These are phyloP conservation scores for Pholiota molesta DNA, from an alignment of 768 basidiomycete species.

Conservation along the genomic window DNA sequence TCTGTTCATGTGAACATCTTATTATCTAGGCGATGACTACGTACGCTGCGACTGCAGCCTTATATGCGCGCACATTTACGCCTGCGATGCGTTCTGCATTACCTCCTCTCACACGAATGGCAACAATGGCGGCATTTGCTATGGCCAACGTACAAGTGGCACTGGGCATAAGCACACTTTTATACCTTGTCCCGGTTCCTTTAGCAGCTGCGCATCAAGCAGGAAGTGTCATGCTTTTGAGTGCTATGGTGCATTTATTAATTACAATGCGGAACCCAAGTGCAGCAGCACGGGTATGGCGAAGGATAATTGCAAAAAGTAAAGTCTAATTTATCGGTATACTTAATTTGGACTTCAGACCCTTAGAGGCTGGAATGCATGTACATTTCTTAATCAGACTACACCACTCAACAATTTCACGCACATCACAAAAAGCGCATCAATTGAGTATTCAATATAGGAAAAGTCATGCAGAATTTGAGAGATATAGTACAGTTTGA, in stretches of 20 bases:
- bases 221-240: conserved; percentile 87
- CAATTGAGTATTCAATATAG: background rate
- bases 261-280: conserved; percentile 74
- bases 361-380: background rate
- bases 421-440: too few relatives aligned
- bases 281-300: conserved; percentile 63
- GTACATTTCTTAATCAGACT: background rate
- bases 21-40: conserved; percentile 77
- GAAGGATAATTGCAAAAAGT: conserved; percentile 24
- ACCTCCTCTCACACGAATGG: conserved; percentile 61
- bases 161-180: conserved; percentile 68
- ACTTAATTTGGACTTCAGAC: background rate
- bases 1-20: conserved; percentile 3
- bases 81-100: conserved; percentile 61
- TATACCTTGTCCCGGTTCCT: conserved; percentile 92
- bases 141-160: conserved; percentile 85
- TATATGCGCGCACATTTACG: conserved; percentile 63
- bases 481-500: conserved; percentile 21
- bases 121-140: conserved; percentile 64
- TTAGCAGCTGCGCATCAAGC: conserved; percentile 95
- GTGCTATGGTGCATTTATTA: conserved; percentile 77
- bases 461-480: conserved; percentile 11
- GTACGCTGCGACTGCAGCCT: conserved; percentile 64
- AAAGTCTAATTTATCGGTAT: conserved; percentile 5
- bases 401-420: conserved; percentile 1